Evolutionary conservation across 306 rosid species (phyloP).

Genomic region (Medicago lupulina): DNA sequence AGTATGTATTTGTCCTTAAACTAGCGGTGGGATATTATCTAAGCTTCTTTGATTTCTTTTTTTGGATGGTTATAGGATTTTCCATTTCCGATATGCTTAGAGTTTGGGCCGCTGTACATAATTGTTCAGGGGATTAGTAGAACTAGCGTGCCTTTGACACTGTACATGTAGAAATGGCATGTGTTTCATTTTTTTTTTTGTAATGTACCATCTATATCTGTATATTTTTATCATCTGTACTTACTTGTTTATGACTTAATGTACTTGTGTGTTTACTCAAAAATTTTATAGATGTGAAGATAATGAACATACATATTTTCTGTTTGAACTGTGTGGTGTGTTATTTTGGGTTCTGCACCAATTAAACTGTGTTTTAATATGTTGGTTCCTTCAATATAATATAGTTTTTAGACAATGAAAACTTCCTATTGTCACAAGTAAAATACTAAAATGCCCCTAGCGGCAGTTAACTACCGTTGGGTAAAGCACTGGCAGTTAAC

Average conservation of each 20-base stretch:
- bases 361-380: conserved; percentile 35
- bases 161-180: not conserved
- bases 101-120: not conserved
- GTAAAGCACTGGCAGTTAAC: no score
- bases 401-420: no score
- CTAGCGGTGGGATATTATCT: not conserved
- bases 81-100: conserved; percentile 1
- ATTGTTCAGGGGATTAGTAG: not conserved
- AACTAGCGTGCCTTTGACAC: conserved; percentile 3
- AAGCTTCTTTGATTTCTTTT: not conserved
- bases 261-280: not conserved
- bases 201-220: conserved; percentile 15
- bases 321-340: not conserved
- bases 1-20: not conserved
- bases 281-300: conserved; percentile 13
- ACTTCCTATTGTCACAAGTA: no score
- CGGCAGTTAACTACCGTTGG: no score
- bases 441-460: no score
- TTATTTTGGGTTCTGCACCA: conserved; percentile 29
- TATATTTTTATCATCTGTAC: not conserved
- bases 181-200: not conserved
- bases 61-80: not conserved
- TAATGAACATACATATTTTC: not conserved
- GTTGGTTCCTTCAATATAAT: conserved; percentile 28
- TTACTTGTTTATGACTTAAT: conserved; percentile 4